Evolutionary conservation across 345 rosid species (phyloP).

Genomic region (Trapa incisa): DNA sequence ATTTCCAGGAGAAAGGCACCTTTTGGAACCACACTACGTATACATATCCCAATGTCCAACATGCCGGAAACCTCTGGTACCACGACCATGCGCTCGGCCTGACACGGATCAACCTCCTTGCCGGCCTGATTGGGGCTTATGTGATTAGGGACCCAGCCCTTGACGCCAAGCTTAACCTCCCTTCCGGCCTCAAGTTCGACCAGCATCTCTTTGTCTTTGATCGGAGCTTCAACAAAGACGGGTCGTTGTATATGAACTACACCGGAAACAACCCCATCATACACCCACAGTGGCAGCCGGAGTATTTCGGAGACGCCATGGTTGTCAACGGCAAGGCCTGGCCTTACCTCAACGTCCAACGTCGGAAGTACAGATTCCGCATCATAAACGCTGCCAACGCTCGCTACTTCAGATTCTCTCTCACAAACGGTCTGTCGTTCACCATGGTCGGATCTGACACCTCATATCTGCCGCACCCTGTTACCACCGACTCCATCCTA

Average conservation of each 20-base stretch:
- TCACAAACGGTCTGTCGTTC: conserved; percentile 52
- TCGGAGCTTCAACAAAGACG: conserved; percentile 44
- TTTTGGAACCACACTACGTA: conserved; percentile 39
- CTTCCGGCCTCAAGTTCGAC: conserved; percentile 41
- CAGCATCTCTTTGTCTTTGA: conserved; percentile 49
- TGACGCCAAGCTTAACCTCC: conserved; percentile 42
- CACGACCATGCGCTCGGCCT: conserved; percentile 78
- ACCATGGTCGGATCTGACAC: conserved; percentile 59
- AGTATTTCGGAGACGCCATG: conserved; percentile 61
- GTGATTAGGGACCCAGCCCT: conserved; percentile 36
- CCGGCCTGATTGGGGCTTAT: conserved; percentile 67
- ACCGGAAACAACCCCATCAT: conserved; percentile 64
- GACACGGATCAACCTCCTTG: conserved; percentile 65
- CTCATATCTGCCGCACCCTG: conserved; percentile 32
- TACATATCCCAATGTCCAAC: conserved; percentile 52
- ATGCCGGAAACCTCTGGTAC: conserved; percentile 80
- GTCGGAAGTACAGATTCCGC: conserved; percentile 61
- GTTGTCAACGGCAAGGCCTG: conserved; percentile 80
- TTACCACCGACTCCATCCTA: conserved; percentile 24
- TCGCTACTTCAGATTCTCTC: conserved; percentile 45
- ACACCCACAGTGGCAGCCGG: conserved; percentile 93
- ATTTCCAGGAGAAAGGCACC: conserved; percentile 44
- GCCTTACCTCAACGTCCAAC: conserved; percentile 53
- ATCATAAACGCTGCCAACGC: conserved; percentile 71
- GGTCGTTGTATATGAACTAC: conserved; percentile 56